A percentile compares a stretch with the other conserved stretches of the same genome.
phyloP scores from a whole-genome alignment of 306 rosid species.

The Prunus persica region Prunus_persica_NCBIv2 NC_034012.1:10242501-10243000 shows the following conservation, averaged over 20 bases:
- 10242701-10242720: neutral
- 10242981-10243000: constrained; percentile 96
- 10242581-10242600: constrained; percentile 80
- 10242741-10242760: neutral
- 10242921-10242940: constrained; percentile 77
- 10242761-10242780: neutral
- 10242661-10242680: neutral
- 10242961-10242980: constrained; percentile 96
- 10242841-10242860: constrained; percentile 16
- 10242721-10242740: neutral
- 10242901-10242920: constrained; percentile 98
- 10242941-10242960: constrained; percentile 96
- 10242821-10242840: neutral
- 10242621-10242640: neutral
- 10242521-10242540: constrained; percentile 38
- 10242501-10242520: constrained; percentile 1
- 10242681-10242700: neutral
- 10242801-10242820: constrained; percentile 4
- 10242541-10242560: constrained; percentile 84
- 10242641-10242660: neutral
- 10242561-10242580: constrained; percentile 86
- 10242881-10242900: constrained; percentile 91
- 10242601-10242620: constrained; percentile 15
- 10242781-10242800: neutral
- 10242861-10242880: constrained; percentile 81